Conservation (phyloP, 2,329 filamentous ascomycete species). For the Pseudogymnoascus sp. region DNA sequence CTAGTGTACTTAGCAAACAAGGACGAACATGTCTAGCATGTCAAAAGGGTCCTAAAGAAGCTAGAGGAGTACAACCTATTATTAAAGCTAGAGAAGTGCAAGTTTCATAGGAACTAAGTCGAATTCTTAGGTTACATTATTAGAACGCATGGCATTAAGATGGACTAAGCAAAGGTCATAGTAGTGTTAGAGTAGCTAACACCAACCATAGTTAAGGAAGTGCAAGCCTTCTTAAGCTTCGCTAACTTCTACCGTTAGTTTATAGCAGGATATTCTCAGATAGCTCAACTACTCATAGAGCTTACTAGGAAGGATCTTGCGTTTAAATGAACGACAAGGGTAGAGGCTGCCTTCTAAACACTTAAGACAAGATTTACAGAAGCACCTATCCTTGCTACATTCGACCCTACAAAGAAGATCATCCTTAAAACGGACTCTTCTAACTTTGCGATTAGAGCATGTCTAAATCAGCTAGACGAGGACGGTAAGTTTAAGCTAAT, state of each 20-base stretch:
- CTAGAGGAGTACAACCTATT: too few species aligned
- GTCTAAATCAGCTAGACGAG: too few species aligned
- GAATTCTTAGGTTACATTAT: conserved; percentile 16
- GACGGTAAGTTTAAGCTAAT: too few species aligned
- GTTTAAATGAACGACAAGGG: neutral
- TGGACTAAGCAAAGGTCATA: conserved; percentile 14
- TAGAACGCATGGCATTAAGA: conserved; percentile 8
- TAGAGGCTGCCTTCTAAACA: too few species aligned
- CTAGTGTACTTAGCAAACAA: conserved; percentile 21
- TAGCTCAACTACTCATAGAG: neutral
- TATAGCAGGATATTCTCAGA: conserved; percentile 15
- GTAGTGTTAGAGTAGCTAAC: conserved; percentile 15
- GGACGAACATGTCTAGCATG: too few species aligned
- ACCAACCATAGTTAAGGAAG: conserved; percentile 12
- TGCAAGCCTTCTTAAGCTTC: conserved; percentile 23
- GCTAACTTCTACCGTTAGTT: conserved; percentile 27
- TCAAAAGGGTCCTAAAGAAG: too few species aligned
- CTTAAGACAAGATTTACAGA: too few species aligned
- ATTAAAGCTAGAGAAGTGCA: too few species aligned
- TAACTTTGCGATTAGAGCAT: too few species aligned
- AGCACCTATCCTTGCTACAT: too few species aligned
- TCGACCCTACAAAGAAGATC: too few species aligned
- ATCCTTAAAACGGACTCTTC: too few species aligned
- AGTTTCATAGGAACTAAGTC: neutral
- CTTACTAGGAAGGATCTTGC: neutral